Evolutionary conservation across 768 basidiomycete species (phyloP).

Genomic region (Neoboletus subvelutipes): DNA sequence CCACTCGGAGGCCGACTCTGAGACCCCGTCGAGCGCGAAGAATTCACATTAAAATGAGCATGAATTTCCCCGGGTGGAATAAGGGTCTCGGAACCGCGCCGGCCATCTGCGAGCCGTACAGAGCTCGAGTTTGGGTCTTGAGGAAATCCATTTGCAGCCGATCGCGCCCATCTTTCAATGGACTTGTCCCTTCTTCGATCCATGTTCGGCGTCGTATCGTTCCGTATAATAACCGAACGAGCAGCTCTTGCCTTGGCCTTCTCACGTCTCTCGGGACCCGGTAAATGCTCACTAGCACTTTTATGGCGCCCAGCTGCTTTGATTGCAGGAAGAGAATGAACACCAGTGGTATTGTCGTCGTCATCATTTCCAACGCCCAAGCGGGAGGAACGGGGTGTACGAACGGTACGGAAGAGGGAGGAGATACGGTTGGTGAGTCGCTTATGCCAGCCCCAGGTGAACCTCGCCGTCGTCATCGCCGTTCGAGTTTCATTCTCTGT

Average conservation of each 20-base stretch:
- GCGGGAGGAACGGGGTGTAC: conserved; percentile 25
- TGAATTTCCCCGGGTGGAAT: conserved; percentile 19
- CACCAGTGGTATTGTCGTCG: conserved; percentile 27
- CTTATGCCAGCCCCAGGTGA: conserved; percentile 58
- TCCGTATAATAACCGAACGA: conserved; percentile 20
- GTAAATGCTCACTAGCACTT: conserved; percentile 17
- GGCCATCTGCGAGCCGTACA: conserved; percentile 6
- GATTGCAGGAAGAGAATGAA: conserved; percentile 32
- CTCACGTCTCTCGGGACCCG: conserved; percentile 18
- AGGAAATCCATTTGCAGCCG: conserved; percentile 22
- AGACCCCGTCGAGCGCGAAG: conserved; percentile 23
- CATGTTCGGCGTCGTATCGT: conserved; percentile 24
- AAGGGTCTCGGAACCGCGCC: conserved; percentile 35
- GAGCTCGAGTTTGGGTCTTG: conserved; percentile 18
- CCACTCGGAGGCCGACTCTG: conserved; percentile 29
- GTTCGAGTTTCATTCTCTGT: conserved; percentile 75
- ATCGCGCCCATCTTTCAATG: conserved; percentile 35
- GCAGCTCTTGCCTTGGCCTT: conserved; percentile 29
- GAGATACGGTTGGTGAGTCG: conserved; percentile 45
- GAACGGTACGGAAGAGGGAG: conserved; percentile 48
- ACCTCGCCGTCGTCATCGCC: conserved; percentile 66
- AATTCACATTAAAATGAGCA: conserved; percentile 6
- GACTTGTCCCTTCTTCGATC: conserved; percentile 30
- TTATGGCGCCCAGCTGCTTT: conserved; percentile 26
- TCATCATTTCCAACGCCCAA: conserved; percentile 11